Base-by-base conservation (phyloP, 371 early-diverging fungal genomes). In the Circinella umbellata region DNA sequence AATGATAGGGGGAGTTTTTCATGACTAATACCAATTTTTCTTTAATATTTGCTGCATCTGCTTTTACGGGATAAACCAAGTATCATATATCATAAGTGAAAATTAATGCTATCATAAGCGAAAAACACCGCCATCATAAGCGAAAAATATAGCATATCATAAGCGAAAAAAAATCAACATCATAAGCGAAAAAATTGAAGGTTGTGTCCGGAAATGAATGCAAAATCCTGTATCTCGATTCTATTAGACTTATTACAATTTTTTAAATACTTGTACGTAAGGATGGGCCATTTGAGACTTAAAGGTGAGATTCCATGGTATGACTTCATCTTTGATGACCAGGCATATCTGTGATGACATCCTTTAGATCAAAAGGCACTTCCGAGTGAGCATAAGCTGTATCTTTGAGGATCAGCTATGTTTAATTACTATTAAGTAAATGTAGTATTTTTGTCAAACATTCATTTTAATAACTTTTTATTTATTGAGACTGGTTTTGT, bases 211-310 rank as follows among this genome's bases (percentile, higher is more conserved):
- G n/a, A n/a, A n/a, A n/a, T n/a, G n/a, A n/a, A n/a, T n/a, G n/a
- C n/a, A n/a, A n/a, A n/a, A n/a, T n/a, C n/a, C n/a, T n/a, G 51
- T 51, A 51, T 51, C 51, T 51, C n/a, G 51, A 51, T 51, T 51
- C 51, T 51, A 51, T 51, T 51, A 51, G 51, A 51, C 51, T 51
- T 51, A 51, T 51, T n/a, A 51, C 51, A 51, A 13, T 51, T 51
- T 51, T 51, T 51, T n/a, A 51, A 6, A 17, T 51, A 51, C 6
- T 51, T 51, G 51, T 51, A 51, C 51, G n/a, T 51, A 51, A 51
- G 51, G 51, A 17, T 51, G 51, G 51, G 51, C n/a, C 51, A 51
- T 51, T 51, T 51, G 51, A 51, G 14, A 51, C 51, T 51, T 51
- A 51, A 51, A n/a, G 14, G 51, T 51, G 51, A 51, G 51, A 51